Conservation (phyloP, 73 alveolate species). For the Strombidium stylifer region DNA sequence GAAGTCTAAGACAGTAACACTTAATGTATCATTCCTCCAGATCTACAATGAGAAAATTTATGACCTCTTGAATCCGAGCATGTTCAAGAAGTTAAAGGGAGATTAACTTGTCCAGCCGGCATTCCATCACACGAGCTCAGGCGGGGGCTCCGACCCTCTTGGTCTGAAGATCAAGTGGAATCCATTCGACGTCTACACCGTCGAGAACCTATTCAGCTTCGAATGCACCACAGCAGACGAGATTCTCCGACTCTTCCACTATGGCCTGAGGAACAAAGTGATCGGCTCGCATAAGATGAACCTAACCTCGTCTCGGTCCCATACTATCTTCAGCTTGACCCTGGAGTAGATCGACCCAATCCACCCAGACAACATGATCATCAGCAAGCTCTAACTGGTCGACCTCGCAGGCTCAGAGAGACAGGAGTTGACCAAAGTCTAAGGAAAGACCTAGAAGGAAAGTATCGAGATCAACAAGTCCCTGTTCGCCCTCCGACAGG, state of each 20-base stretch:
- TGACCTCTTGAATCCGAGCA: slow-evolving; percentile 43
- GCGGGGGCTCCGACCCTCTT: background rate
- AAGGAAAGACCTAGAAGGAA: slow-evolving; percentile 91
- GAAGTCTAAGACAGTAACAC: slow-evolving; percentile 9
- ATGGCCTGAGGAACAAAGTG: slow-evolving; percentile 87
- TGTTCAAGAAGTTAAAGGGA: background rate
- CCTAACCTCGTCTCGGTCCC: slow-evolving; percentile 91
- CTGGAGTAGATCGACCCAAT: slow-evolving; percentile 75
- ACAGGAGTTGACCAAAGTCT: slow-evolving; percentile 86
- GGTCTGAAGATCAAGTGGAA: slow-evolving; percentile 83
- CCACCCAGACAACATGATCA: slow-evolving; percentile 76
- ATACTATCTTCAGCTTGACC: slow-evolving; percentile 89
- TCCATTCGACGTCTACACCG: slow-evolving; percentile 73
- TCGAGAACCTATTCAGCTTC: slow-evolving; percentile 77
- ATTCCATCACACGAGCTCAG: background rate
- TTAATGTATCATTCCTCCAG: slow-evolving; percentile 50
- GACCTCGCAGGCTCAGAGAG: slow-evolving; percentile 87
- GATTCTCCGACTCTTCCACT: slow-evolving; percentile 64
- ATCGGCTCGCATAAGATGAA: slow-evolving; percentile 94
- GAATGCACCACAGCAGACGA: slow-evolving; percentile 71
- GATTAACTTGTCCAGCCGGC: background rate
- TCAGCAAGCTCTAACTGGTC: slow-evolving; percentile 69
- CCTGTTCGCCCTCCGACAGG: slow-evolving; percentile 90
- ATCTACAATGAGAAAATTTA: slow-evolving; percentile 62
- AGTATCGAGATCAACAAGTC: slow-evolving; percentile 94